Conservation (phyloP, 371 early-diverging fungal genomes). For the Parasitella parasitica region DNA sequence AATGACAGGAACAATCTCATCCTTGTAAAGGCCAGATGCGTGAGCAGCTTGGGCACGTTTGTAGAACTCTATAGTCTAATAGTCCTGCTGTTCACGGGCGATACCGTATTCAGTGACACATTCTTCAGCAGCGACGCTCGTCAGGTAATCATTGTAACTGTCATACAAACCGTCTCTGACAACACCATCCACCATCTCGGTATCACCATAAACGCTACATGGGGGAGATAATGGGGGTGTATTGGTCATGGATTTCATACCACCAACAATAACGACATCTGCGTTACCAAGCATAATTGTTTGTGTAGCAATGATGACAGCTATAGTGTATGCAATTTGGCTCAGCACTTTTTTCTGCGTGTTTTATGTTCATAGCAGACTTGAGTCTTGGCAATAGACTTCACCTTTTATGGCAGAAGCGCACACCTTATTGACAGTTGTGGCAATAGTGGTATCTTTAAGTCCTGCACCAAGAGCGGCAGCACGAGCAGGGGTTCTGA, state of each 20-base stretch:
- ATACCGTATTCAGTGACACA: conserved; percentile 83
- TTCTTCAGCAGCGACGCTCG: conserved; percentile 94
- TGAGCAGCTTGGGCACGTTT: conserved; percentile 87
- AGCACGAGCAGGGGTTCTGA: conserved; percentile 96
- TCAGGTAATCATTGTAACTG: conserved; percentile 80
- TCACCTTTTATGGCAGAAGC: conserved; percentile 94
- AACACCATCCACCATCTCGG: conserved; percentile 82
- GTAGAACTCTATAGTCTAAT: conserved; percentile 86
- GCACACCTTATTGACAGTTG: conserved; percentile 98
- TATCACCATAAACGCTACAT: conserved; percentile 84
- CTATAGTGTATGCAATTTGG: conserved; percentile 25
- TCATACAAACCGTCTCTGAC: conserved; percentile 93
- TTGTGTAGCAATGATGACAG: conserved; percentile 85
- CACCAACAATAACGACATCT: conserved; percentile 88
- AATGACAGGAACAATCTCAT: conserved; percentile 88
- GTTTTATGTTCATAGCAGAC: no score
- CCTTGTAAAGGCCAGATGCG: conserved; percentile 69
- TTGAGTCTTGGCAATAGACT: background rate
- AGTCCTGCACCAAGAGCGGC: conserved; percentile 90
- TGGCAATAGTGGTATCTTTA: conserved; percentile 71
- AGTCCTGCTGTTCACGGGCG: conserved; percentile 86
- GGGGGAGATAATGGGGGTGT: conserved; percentile 90
- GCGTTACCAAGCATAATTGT: conserved; percentile 80
- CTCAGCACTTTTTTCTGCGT: no score
- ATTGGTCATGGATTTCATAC: conserved; percentile 97